These are phyloP conservation scores for Yarrowia sp. DNA, from an alignment of 805 yeast genomes.

Conservation along the genomic window DNA sequence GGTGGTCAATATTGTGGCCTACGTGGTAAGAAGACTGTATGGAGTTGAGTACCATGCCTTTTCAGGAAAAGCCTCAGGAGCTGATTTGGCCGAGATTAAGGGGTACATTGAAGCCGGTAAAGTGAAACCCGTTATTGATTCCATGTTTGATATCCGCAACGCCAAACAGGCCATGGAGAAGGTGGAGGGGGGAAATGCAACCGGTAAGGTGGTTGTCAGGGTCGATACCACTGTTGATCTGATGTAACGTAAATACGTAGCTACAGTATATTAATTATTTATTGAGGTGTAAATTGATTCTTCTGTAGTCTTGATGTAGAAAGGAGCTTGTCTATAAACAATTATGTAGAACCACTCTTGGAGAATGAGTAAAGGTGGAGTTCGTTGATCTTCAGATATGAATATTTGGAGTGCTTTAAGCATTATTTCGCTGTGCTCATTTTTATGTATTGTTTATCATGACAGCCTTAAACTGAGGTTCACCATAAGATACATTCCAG, in stretches of 20 bases:
- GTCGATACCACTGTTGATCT: neutral
- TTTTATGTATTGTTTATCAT: no score
- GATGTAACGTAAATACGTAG: neutral
- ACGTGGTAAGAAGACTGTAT: neutral
- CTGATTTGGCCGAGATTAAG: neutral
- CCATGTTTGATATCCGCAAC: neutral
- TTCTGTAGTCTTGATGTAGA: no score
- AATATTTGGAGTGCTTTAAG: no score
- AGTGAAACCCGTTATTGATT: neutral
- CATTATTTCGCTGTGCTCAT: no score
- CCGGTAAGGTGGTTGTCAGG: neutral
- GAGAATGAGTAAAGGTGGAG: no score
- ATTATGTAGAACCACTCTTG: no score
- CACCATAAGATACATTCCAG: no score
- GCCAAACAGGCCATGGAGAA: conserved; percentile 6
- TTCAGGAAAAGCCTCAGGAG: neutral
- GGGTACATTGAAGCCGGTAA: neutral
- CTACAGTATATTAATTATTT: no score
- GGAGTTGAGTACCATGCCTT: neutral
- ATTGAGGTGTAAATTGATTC: no score
- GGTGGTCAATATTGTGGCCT: neutral
- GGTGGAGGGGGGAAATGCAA: neutral
- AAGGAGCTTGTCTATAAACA: no score
- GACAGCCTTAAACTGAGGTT: no score
- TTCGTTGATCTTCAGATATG: no score